A percentile compares a stretch with the other conserved stretches of the same genome.
Evolutionary conservation across 257 asterid species (phyloP).

Genomic region (Forsythia suspensa): DNA sequence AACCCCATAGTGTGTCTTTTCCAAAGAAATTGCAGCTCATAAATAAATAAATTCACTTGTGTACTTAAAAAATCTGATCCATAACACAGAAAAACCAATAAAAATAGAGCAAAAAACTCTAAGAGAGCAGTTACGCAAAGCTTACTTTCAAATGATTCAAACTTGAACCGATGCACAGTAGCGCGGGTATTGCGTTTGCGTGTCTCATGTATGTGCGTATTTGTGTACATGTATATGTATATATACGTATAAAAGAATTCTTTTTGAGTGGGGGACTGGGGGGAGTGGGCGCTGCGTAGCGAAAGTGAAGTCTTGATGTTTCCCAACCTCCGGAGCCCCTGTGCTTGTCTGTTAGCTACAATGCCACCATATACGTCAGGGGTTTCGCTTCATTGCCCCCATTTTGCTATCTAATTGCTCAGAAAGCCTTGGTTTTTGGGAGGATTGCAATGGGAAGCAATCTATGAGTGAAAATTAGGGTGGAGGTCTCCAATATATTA

Average conservation of each 20-base stretch:
- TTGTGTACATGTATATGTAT: not conserved
- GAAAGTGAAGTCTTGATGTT: slow-evolving; percentile 27
- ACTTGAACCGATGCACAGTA: not conserved
- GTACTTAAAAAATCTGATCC: slow-evolving; percentile 5
- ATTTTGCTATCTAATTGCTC: too few species aligned
- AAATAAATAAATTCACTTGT: not conserved
- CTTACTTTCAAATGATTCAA: slow-evolving; percentile 18
- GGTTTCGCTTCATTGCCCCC: not conserved
- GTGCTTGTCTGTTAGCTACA: slow-evolving; percentile 33
- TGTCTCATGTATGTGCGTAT: too few species aligned
- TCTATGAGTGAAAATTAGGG: too few species aligned
- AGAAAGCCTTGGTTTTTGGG: too few species aligned
- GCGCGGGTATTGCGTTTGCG: not conserved
- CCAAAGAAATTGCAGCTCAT: not conserved
- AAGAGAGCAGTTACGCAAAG: not conserved
- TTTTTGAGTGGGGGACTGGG: not conserved
- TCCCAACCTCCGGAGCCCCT: slow-evolving; percentile 49
- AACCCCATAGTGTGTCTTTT: not conserved
- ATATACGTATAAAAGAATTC: not conserved
- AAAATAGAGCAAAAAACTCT: not conserved
- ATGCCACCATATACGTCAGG: slow-evolving; percentile 20
- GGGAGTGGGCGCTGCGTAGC: slow-evolving; percentile 21
- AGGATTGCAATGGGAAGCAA: too few species aligned
- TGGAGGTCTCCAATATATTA: too few species aligned
- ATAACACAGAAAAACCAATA: not conserved